Base-by-base conservation (phyloP, 306 rosid genomes). In the Lupinus albus region DNA sequence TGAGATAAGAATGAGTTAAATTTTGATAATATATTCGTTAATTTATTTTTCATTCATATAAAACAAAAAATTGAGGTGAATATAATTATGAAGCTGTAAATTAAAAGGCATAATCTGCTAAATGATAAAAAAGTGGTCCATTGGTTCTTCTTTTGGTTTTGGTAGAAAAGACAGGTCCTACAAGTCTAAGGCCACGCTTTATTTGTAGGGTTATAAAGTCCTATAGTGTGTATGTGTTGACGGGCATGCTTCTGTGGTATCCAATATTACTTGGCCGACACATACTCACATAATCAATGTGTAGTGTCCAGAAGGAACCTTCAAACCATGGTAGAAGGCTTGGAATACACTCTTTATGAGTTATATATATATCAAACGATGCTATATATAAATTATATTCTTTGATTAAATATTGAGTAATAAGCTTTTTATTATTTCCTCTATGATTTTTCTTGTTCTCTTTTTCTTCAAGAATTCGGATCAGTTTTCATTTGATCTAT, bases 71-170 rank as follows among this genome's bases (percentile, higher is more conserved):
- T 7, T 16, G 45, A 11, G 49, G 25, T 52, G 39, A 4, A 54
- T 5, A 56, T 2, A 25, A 25, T n/a, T n/a, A n/a, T 10, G 46
- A 56, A 30, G 38, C 41, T n/a, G 61, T 58, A 6, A 71, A 71
- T 8, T 5, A 30, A 47, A 60, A 67, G 49, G 60, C 30, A 35
- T 2, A 49, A 32, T 59, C n/a, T 59, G 59, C n/a, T 60, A 59
- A 71, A n/a, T 60, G 60, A 71, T 60, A 49, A 50, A 14, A 49
- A 50, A 14, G 63, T 61, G 77, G 70, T 61, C 77, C 63, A 61
- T 16, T 11, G 2, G 47, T 13, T 11, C 16, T 17, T 17, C 9
- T 1, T 50, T 49, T 71, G 13, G 53, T 20, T 49, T 61, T 0
- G 62, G 76, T 18, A 15, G 1, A 51, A 61, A 72, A 28, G 62